A percentile compares a stretch with the other conserved stretches of the same genome.
These are phyloP conservation scores for Leucocoprinus leucothites DNA, from an alignment of 768 basidiomycete species.

Conservation along the genomic window DNA sequence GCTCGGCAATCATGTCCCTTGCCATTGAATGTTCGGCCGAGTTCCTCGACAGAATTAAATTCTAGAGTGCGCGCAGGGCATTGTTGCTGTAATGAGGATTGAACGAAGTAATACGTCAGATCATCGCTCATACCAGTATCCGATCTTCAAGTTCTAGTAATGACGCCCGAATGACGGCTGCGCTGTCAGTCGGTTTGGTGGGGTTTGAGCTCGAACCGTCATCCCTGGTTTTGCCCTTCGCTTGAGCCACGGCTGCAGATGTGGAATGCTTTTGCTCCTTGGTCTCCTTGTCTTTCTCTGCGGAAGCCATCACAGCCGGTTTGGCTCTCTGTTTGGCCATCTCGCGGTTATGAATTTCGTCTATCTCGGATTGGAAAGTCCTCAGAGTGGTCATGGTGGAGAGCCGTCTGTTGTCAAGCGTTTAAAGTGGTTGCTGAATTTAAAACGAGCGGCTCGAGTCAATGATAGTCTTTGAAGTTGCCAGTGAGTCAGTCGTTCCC, in stretches of 20 bases:
- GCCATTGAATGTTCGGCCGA: constrained; percentile 48
- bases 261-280: constrained; percentile 31
- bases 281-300: constrained; percentile 32
- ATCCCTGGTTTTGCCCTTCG: constrained; percentile 43
- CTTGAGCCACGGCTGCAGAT: constrained; percentile 17
- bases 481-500: constrained; percentile 2
- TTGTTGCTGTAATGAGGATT: not conserved
- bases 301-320: not conserved
- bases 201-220: constrained; percentile 19
- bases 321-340: constrained; percentile 53
- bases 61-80: constrained; percentile 27
- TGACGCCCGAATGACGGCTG: constrained; percentile 16
- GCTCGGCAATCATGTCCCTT: constrained; percentile 59
- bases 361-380: constrained; percentile 73
- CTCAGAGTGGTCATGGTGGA: constrained; percentile 49
- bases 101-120: not conserved
- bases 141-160: constrained; percentile 51
- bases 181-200: constrained; percentile 2
- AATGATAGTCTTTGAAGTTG: not conserved
- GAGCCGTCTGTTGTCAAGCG: not conserved
- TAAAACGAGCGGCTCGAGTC: constrained; percentile 2
- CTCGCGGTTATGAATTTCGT: constrained; percentile 70
- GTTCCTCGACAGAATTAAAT: constrained; percentile 39
- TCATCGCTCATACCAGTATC: constrained; percentile 38
- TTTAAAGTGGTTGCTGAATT: not conserved